These are phyloP conservation scores for Mucor circinelloides DNA, from an alignment of 371 early-diverging fungal species.

Conservation along the genomic window DNA sequence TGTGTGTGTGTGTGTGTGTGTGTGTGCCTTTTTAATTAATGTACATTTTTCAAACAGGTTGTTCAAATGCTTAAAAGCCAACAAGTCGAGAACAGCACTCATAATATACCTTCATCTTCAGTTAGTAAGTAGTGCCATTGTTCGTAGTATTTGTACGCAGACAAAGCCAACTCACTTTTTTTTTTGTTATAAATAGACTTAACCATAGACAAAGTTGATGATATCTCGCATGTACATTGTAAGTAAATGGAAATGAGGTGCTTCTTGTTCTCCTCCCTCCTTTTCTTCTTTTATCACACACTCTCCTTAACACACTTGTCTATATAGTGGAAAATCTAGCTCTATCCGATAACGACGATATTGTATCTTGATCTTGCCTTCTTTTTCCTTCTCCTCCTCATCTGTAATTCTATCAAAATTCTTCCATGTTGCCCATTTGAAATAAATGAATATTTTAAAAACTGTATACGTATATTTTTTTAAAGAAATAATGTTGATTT, in stretches of 20 bases:
- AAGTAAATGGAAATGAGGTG: background rate
- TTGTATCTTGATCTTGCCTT: background rate
- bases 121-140: background rate
- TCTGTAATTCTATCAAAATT: background rate
- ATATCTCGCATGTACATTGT: background rate
- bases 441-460: background rate
- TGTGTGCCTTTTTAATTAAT: background rate
- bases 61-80: conserved; percentile 8
- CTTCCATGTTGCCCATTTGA: background rate
- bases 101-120: background rate
- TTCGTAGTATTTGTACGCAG: background rate
- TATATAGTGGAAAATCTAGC: background rate
- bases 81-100: background rate
- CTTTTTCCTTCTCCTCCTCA: background rate
- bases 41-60: background rate
- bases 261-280: background rate
- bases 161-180: background rate
- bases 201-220: background rate
- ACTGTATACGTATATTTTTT: background rate
- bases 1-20: background rate
- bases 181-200: background rate
- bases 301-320: background rate
- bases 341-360: background rate
- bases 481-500: background rate
- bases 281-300: background rate